Evolutionary conservation across 345 rosid genomes (phyloP), one percentile per base, ranked within the genome.

Genomic region (Salix brachista): DNA sequence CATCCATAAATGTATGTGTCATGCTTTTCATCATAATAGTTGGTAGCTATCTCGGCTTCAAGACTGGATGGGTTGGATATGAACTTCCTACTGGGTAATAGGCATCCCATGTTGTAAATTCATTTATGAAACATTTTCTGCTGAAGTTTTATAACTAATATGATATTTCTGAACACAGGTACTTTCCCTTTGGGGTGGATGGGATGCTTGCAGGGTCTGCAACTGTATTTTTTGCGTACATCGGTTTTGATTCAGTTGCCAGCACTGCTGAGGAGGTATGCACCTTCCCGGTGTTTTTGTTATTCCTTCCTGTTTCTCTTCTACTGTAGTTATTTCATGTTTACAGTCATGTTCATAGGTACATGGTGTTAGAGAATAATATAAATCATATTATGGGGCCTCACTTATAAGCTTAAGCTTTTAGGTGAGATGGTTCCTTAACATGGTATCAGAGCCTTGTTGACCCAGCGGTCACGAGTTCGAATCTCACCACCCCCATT

Each of bases 191-290:
- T 71, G 99, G 99, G 65, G 92, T 91, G 32, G 91, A 93, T 80
- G 99, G 98, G 52, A 91, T 96, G 97, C 94, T 96, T 85, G 98
- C 99, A 30, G 99, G 98, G 36, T 86, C 99, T 85, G 99, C 97
- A 56, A 93, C 94, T 1, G 98, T 96, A 72, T 96, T 96, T 82
- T 96, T 96, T 84, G 91, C 99, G 23, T 96, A 83, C 78, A 92
- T 96, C 78, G 99, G 99, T 72, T 96, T 96, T 83, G 99, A 96
- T 89, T 84, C 98, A 58, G 98, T 96, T 79, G 97, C 98, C 80
- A 93, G 99, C 86, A 88, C 98, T 32, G 99, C 99, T 9, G 99
- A 96, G 87, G 99, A 96, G 97, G 99, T 91, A 66, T 60, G n/a
- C 4, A 25, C 69, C 23, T n/a, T 32, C 62, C 62, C 2, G 0